A percentile compares a stretch with the other conserved stretches of the same genome.
Evolutionary conservation across 257 asterid species (phyloP).

Genomic region (Solanum tacnaense): DNA sequence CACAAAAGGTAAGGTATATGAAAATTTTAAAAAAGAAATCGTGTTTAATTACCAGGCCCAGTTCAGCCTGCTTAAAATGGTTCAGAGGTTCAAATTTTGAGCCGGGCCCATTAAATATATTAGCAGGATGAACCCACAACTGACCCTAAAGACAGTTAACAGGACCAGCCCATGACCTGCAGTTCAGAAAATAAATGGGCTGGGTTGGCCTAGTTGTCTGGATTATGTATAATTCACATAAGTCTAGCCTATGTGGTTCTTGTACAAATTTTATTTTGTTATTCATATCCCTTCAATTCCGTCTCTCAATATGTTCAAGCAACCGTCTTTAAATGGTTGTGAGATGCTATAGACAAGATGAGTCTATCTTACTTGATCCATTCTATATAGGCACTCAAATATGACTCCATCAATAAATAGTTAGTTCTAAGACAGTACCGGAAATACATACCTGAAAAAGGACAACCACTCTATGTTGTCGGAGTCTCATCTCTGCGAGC

Average conservation of each 20-base stretch:
- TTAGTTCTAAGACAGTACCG: neutral
- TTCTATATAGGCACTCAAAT: neutral
- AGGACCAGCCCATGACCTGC: neutral
- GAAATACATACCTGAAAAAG: slow-evolving; percentile 61
- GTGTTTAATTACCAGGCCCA: neutral
- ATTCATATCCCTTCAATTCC: neutral
- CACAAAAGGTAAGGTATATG: neutral
- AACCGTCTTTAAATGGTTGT: neutral
- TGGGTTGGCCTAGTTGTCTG: neutral
- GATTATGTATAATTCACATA: neutral
- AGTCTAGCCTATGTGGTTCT: neutral
- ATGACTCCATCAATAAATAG: neutral
- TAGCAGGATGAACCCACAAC: neutral
- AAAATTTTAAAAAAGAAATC: neutral
- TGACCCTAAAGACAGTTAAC: neutral
- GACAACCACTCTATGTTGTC: slow-evolving; percentile 47
- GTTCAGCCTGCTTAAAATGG: neutral
- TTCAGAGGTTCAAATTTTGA: neutral
- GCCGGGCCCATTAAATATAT: neutral
- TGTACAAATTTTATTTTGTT: neutral
- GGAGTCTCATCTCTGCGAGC: slow-evolving; percentile 49
- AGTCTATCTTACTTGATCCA: neutral
- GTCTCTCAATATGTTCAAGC: neutral
- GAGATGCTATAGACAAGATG: neutral
- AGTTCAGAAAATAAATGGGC: neutral